Base-by-base conservation (phyloP, 2,329 filamentous ascomycete species). In the Phyllosticta citriasiana region DNA sequence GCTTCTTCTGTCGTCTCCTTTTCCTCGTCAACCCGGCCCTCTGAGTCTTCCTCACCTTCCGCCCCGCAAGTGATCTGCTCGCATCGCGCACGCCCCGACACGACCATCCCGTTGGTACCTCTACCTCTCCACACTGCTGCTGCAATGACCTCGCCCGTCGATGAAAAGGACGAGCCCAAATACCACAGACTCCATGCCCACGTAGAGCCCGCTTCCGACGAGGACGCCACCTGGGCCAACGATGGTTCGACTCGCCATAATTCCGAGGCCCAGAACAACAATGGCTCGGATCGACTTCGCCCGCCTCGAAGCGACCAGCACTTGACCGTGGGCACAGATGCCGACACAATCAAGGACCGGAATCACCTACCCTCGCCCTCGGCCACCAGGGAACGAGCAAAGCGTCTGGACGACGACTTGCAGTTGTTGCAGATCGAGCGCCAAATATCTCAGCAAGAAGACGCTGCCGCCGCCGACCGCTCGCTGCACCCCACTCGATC, bases 321-420 rank as follows among this genome's bases (percentile, higher is more conserved):
- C 35, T 47, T 56, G 12, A 7, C 56, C 53, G 50, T 24, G 67
- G 69, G 7, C 66, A 77, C 54, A 69, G 71, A 58, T 78, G 76
- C 53, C 77, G 79, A 62, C 71, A 84, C 51, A 78, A 76, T 8
- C 76, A 19, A 65, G 67, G 65, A 69, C 55, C 65, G 55, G n/a
- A 30, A 55, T 33, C 50, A 22, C 22, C 70, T 69, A 65, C 66
- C 64, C 62, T 86, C 84, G 0, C 80, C 82, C 1, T 83, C 83
- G 0, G 77, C 80, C 62, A 78, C 77, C 16, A 79, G 85, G 50
- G 85, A 88, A 70, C 78, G 85, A 67, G 79, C 82, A 5, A 78
- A 79, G 63, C 78, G 84, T 55, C 73, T 88, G 30, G 82, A 87
- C 60, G 87, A 89, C 71, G 86, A 89, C 63, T 73, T 89, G 58